Base-by-base conservation (phyloP, 176 grass and related monocot genomes). In the Thinopyrum elongatum region DNA sequence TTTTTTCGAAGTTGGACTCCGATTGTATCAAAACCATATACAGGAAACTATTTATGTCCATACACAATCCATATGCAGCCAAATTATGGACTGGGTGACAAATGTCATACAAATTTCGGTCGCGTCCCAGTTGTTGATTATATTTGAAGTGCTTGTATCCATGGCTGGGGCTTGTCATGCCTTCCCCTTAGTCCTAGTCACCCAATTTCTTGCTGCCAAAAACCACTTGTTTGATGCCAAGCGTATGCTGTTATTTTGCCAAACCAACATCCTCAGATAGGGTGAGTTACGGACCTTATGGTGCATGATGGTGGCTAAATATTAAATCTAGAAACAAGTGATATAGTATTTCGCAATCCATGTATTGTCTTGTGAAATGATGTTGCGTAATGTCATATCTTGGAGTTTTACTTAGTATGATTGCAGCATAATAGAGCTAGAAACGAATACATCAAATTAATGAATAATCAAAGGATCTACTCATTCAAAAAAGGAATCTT, bases 61-160 rank as follows among this genome's bases (percentile, higher is more conserved):
- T 7, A 9, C 38, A 39, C 38, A 39, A 39, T 10, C 8, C 38
- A 39, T 39, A 39, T 39, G 38, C 38, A 39, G 38, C 38, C 8
- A 39, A 39, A 10, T 39, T 39, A 39, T 39, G 38, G 38, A 39
- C 38, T 39, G 38, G 38, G 38, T 39, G 7, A 39, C 39, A 41
- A 36, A 36, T 36, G 35, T 36, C 35, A 36, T 36, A 7, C 7
- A 30, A 30, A 30, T 30, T 30, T 30, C 30, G 30, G 30, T 30
- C 30, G 3, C 30, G 36, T 38, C 36, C 36, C 1, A 38, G 23
- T 26, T 6, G 28, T 53, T 25, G 77, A 21, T 90, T 73, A 95
- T 78, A 92, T 95, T 80, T 95, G 87, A 90, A 98, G 77, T 91
- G 87, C 68, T 87, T 98, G 81, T 98, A 95, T 81, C 93, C 95